Evolutionary conservation across 345 rosid genomes (phyloP), one percentile per base, ranked within the genome.

Genomic region (Syzygium jambos): DNA sequence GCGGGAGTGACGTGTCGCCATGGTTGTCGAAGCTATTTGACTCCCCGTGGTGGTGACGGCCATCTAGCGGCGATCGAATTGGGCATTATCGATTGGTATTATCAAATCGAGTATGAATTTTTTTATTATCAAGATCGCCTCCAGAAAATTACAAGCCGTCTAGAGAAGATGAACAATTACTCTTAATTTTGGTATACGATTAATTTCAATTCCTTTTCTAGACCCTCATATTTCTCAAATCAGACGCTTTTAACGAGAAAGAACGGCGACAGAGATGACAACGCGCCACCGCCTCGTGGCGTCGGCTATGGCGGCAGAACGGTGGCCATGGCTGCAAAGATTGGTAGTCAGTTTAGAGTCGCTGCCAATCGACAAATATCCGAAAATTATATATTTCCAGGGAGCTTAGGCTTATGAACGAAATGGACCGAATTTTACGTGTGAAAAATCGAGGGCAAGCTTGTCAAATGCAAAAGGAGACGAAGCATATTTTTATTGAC

Each of bases 51-150:
- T 23, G 3, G 63, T 11, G 11, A 25, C 29, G 5, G 16, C 73
- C 73, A 61, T n/a, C 14, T n/a, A n/a, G 73, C 34, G 30, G 19
- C 7, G 68, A 27, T 68, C 3, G 11, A 55, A 7, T 30, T 17
- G 43, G 43, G 34, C 43, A 3, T 16, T 5, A 1, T 8, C 23
- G 0, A 17, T 16, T 1, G 12, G 23, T n/a, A 0, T 9, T 7
- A 17, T 12, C 43, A 9, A 68, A 30, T 38, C 46, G 17, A 43
- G 23, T 16, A 17, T 4, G 46, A 30, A 4, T 30, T 34, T 29
- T 29, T 68, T 68, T 17, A 17, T 30, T 2, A 15, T 2, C 3
- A 30, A 65, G 23, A 30, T 17, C 6, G 21, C 43, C 23, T 30
- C 43, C 17, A 2, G 43, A 30, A 68, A 30, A 30, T 68, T 38